Conservation (phyloP, 2,329 filamentous ascomycete genomes). For the Colletotrichum sidae region DNA sequence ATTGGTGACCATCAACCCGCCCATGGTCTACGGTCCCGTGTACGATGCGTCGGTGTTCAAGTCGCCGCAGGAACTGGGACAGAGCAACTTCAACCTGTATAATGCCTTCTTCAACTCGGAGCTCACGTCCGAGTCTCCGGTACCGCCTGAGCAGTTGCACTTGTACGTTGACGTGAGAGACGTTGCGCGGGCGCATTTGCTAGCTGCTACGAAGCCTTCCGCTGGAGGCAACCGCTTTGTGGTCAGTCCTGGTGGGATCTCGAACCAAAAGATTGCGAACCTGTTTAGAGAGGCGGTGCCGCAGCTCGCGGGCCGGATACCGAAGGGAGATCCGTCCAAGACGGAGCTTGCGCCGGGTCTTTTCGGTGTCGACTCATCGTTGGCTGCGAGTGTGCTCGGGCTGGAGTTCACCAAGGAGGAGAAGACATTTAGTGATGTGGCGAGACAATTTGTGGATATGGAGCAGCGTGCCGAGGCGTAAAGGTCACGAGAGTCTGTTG, state of each 20-base stretch:
- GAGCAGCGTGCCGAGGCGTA: slow-evolving; percentile 24
- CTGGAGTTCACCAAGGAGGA: slow-evolving; percentile 39
- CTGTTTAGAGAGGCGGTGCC: slow-evolving; percentile 38
- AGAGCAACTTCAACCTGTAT: slow-evolving; percentile 32
- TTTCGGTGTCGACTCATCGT: slow-evolving; percentile 35
- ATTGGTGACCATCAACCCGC: slow-evolving; percentile 47
- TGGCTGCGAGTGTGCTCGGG: slow-evolving; percentile 39
- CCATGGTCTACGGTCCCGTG: slow-evolving; percentile 34
- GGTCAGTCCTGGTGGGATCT: slow-evolving; percentile 37
- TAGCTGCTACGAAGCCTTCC: slow-evolving; percentile 39
- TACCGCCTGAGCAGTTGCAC: slow-evolving; percentile 39
- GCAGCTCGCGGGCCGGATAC: slow-evolving; percentile 39
- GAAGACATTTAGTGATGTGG: slow-evolving; percentile 39
- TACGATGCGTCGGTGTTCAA: background rate
- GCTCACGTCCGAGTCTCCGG: slow-evolving; percentile 5
- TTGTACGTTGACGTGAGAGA: slow-evolving; percentile 45
- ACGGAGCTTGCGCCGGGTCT: slow-evolving; percentile 38
- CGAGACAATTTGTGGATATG: slow-evolving; percentile 40
- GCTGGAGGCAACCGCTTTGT: slow-evolving; percentile 44
- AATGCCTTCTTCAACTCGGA: slow-evolving; percentile 10
- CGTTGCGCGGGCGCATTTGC: slow-evolving; percentile 42
- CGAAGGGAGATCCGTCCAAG: slow-evolving; percentile 37
- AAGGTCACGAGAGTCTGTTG: background rate
- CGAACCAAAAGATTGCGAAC: slow-evolving; percentile 40
- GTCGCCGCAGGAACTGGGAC: slow-evolving; percentile 11